Evolutionary conservation across 352 stramenopile genomes (phyloP), one percentile per base, ranked within the genome.

Genomic region (Hyphochytrium catenoides): DNA sequence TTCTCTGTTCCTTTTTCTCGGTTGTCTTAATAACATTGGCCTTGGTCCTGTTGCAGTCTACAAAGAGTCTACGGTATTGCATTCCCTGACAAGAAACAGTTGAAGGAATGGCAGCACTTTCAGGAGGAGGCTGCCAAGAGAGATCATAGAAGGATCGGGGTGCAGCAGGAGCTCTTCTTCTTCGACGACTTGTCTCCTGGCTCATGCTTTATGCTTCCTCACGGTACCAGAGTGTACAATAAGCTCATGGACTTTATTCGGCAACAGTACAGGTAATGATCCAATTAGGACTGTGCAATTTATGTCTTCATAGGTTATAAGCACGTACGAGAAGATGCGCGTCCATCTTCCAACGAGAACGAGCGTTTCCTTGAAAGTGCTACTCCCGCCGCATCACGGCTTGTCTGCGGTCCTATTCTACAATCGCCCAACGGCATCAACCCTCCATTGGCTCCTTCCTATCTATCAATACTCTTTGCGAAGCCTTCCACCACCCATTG

Each of bases 51-150:
- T n/a, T n/a, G n/a, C n/a, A n/a, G n/a, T n/a, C 60, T 97, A 23
- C 86, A 97, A 58, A 65, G 88, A 28, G 79, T 96, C 31, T 97
- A 96, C 58, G 90, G 82, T 29, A 91, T 96, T 51, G 89, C 81
- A 51, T 98, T 97, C 54, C 90, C 90, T 2, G 81, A 96, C 48
- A 94, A 95, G 56, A 93, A 93, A 43, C 66, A 89, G 56, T 65
- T 98, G 45, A 96, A 95, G 45, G 75, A 95, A 50, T 95, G 86
- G 77, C 73, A 93, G 52, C 74, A 94, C 48, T 90, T 94, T 49
- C 76, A 95, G 54, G 66, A 75, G 20, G 60, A 95, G 57, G 87
- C 87, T 4, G 93, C 92, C 48, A 86, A 95, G 62, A 69, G 85
- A 32, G 90, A 98, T 52, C 90, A 98, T 56, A 74, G 90, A 31